These are phyloP conservation scores for Colletotrichum filicis DNA, from an alignment of 2,329 filamentous ascomycete species.

Conservation along the genomic window DNA sequence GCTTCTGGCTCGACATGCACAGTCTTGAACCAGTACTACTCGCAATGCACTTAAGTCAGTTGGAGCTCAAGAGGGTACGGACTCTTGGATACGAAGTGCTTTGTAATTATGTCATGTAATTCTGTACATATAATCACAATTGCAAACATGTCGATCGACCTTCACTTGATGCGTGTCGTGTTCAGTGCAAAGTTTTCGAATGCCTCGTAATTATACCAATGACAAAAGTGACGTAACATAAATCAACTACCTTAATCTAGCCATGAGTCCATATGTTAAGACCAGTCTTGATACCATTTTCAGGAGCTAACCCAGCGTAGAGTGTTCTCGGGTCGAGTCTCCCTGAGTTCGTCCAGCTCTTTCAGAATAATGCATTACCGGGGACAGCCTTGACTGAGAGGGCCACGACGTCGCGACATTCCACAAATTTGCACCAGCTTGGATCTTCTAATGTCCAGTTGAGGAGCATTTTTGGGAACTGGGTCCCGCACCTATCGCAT, in stretches of 20 bases:
- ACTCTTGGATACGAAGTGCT: too few relatives aligned
- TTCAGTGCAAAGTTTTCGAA: too few relatives aligned
- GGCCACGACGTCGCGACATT: not conserved
- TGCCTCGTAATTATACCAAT: too few relatives aligned
- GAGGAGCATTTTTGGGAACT: slow-evolving; percentile 3
- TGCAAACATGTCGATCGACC: too few relatives aligned
- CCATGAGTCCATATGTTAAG: slow-evolving; percentile 16
- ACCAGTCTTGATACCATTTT: slow-evolving; percentile 8
- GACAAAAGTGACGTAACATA: not conserved
- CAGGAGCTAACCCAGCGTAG: not conserved
- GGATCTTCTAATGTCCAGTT: slow-evolving; percentile 10
- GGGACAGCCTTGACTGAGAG: slow-evolving; percentile 1
- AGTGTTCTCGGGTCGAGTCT: not conserved
- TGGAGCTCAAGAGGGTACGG: too few relatives aligned
- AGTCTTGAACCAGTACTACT: slow-evolving; percentile 52
- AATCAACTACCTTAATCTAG: not conserved
- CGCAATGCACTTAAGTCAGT: slow-evolving; percentile 49
- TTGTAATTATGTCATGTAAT: not conserved
- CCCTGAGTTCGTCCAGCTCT: slow-evolving; percentile 7
- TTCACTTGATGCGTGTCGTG: not conserved
- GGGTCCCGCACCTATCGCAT: slow-evolving; percentile 6
- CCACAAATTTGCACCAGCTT: slow-evolving; percentile 2
- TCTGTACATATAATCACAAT: not conserved
- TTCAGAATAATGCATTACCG: slow-evolving; percentile 5
- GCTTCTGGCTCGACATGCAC: slow-evolving; percentile 48